Evolutionary conservation across 495 filamentous ascomycete genomes (phyloP).

Genomic region (Mytilinidion resinicola): DNA sequence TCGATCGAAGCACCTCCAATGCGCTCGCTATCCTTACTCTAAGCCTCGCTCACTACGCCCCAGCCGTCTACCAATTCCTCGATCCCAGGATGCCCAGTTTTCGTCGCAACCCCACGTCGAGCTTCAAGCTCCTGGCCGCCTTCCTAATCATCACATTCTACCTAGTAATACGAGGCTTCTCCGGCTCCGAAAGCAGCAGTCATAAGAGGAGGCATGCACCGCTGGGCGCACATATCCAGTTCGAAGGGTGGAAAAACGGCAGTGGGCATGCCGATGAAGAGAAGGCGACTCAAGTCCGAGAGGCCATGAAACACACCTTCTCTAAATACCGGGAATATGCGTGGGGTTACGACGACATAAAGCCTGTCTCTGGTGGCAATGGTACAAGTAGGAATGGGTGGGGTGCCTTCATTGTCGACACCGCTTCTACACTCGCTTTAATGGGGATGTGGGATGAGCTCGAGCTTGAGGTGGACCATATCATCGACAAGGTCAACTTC

Average conservation of each 20-base stretch:
- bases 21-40: too few species aligned
- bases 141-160: constrained; percentile 33
- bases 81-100: constrained; percentile 23
- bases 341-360: constrained; percentile 34
- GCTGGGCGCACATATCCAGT: constrained; percentile 20
- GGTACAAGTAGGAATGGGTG: constrained; percentile 30
- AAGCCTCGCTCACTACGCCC: not conserved
- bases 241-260: constrained; percentile 19
- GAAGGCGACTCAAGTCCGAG: constrained; percentile 20
- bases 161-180: constrained; percentile 29
- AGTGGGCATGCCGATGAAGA: constrained; percentile 19
- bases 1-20: too few species aligned
- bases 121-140: constrained; percentile 32
- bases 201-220: not conserved
- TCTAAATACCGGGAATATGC: constrained; percentile 26
- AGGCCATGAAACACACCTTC: constrained; percentile 32
- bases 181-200: constrained; percentile 6
- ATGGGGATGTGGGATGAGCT: constrained; percentile 36
- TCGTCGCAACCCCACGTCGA: constrained; percentile 28
- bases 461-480: constrained; percentile 24
- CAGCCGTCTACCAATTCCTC: not conserved
- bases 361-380: constrained; percentile 26
- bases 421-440: constrained; percentile 31
- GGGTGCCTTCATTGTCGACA: constrained; percentile 36
- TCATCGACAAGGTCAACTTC: constrained; percentile 30